Evolutionary conservation across 2,329 filamentous ascomycete species (phyloP).

Genomic region (Leptographium wingfieldii): DNA sequence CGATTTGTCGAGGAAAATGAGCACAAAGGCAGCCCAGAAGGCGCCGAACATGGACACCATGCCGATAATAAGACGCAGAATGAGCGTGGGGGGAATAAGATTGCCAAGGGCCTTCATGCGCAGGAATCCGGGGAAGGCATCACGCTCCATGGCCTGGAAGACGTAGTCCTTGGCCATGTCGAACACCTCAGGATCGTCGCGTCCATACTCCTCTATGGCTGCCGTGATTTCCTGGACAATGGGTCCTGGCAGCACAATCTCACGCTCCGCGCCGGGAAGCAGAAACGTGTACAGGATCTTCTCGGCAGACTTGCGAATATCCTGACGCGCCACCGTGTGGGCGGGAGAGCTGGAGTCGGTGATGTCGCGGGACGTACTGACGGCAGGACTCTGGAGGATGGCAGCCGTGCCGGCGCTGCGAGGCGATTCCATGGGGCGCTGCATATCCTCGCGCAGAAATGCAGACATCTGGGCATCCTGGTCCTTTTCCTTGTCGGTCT

Average conservation of each 20-base stretch:
- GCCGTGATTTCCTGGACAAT: constrained; percentile 79
- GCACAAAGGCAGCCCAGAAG: constrained; percentile 87
- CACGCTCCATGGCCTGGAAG: constrained; percentile 98
- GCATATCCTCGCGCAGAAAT: constrained; percentile 60
- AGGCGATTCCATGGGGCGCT: constrained; percentile 41
- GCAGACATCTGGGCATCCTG: constrained; percentile 85
- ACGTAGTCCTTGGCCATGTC: constrained; percentile 98
- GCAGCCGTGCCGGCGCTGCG: constrained; percentile 7
- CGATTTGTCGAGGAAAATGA: constrained; percentile 78
- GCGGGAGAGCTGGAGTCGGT: constrained; percentile 71
- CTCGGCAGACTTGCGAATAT: constrained; percentile 86
- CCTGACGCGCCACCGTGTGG: constrained; percentile 73
- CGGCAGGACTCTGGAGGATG: constrained; percentile 31
- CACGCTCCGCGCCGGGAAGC: constrained; percentile 85
- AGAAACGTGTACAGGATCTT: constrained; percentile 98
- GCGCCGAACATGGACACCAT: constrained; percentile 78
- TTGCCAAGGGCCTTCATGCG: constrained; percentile 93
- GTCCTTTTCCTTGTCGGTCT: constrained; percentile 59
- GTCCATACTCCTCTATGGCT: constrained; percentile 78
- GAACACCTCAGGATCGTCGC: constrained; percentile 95
- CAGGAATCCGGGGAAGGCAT: constrained; percentile 96
- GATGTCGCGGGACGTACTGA: constrained; percentile 46
- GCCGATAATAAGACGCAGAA: constrained; percentile 74
- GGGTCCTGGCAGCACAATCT: constrained; percentile 81
- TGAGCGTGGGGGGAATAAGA: constrained; percentile 78